Base-by-base conservation (phyloP, 805 yeast genomes). In the Metschnikowia chrysomelidarum region DNA sequence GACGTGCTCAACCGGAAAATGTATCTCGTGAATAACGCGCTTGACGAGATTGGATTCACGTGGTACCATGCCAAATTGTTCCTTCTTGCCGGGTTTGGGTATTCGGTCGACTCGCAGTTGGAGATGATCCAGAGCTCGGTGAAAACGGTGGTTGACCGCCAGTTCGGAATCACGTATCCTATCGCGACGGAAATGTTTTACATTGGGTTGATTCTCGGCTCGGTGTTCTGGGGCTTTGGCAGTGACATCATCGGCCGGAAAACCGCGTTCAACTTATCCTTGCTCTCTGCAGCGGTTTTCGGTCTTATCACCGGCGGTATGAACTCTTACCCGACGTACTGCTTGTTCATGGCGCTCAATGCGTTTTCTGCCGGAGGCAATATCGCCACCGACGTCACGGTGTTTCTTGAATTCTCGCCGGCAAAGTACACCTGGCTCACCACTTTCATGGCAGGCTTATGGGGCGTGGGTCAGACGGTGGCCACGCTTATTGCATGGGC, bases 391-490 rank as follows among this genome's bases (percentile, higher is more conserved):
- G 81, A 76, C 50, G 70, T 77, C 13, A 64, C 78, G 25, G 71
- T 73, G 7, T 73, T 73, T 44, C 51, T 76, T 23, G 80, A 76
- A 48, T 74, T 68, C 38, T 56, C 76, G 38, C 82, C 82, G 2
- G 57, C 64, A 27, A 67, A 66, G 31, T 57, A 69, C 46, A 77
- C 75, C 44, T 76, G 69, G 67, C 51, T 75, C 43, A 61, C 71
- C 32, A 75, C 81, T 2, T 60, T 73, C 23, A 66, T 78, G 50
- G 64, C 56, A 7, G 51, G 39, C 6, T 51, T 50, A 75, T 78
- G 83, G 84, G 79, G 81, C 28, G 60, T 78, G 22, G 83, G 82
- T 20, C 82, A 78, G 51, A 67, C 78, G 2, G 59, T 77, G 27
- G 69, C 78, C 9, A 63, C 64, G 20, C 55, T 76, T 13, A 47